Evolutionary conservation across 2,329 filamentous ascomycete species (phyloP).

Genomic region (Penicillium sp.): DNA sequence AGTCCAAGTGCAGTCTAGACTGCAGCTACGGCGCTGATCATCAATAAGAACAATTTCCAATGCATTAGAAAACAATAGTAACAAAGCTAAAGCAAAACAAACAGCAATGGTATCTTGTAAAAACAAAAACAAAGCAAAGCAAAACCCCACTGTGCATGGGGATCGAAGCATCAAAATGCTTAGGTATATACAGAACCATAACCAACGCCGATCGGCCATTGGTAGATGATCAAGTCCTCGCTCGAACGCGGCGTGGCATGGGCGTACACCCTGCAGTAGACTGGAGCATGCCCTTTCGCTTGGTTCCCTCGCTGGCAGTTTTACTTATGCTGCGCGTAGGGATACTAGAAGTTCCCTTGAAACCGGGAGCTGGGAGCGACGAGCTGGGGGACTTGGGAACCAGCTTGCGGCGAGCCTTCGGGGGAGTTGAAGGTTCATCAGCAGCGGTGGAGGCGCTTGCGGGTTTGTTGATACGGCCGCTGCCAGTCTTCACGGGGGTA

Average conservation of each 20-base stretch:
- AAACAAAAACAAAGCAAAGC: background rate
- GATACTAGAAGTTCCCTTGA: conserved; percentile 16
- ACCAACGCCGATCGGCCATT: background rate
- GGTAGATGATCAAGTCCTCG: conserved; percentile 20
- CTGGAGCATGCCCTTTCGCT: conserved; percentile 29
- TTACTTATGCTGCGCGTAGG: conserved; percentile 18
- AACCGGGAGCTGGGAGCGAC: conserved; percentile 14
- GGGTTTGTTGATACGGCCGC: conserved; percentile 20
- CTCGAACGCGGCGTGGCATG: conserved; percentile 32
- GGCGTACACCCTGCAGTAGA: conserved; percentile 36
- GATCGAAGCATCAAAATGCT: background rate
- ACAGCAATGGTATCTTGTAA: conserved; percentile 14
- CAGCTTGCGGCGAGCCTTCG: conserved; percentile 33
- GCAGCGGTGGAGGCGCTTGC: conserved; percentile 11
- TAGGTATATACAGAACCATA: conserved; percentile 6
- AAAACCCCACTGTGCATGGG: conserved; percentile 3
- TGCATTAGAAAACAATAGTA: background rate
- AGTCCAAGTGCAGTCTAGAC: background rate
- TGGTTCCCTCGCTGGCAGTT: conserved; percentile 17
- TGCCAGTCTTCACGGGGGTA: conserved; percentile 22
- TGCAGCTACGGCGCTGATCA: background rate
- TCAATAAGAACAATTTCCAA: background rate
- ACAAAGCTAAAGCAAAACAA: background rate
- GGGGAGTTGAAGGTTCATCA: conserved; percentile 24
- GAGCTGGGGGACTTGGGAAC: conserved; percentile 32